Base-by-base conservation (phyloP, 768 basidiomycete species). In the Russula sp. region DNA sequence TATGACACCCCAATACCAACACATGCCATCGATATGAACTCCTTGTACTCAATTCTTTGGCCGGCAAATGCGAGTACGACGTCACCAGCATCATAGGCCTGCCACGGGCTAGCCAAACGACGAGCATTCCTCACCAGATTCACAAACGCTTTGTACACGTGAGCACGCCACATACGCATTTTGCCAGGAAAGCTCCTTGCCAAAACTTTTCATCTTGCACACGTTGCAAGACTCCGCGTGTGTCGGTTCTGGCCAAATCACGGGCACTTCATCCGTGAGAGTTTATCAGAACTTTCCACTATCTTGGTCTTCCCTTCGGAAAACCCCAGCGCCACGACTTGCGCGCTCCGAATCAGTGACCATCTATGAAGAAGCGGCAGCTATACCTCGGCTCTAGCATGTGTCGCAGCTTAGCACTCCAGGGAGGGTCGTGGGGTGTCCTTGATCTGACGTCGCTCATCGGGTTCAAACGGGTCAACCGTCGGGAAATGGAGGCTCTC, bases 101-200 rank as follows among this genome's bases (percentile, higher is more conserved):
- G 61, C 61, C 61, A 48, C 57, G 61, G 51, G 61, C 61, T 54
- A 35, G 62, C 62, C 62, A 63, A 58, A 63, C 62, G 62, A 63
- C 52, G 58, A 63, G 62, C 54, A 59, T 63, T 63, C 62, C 62
- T 63, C 62, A 39, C 62, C 62, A 59, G 62, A 63, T 63, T 63
- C 62, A 63, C 62, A 59, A 58, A 58, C 52, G 62, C 52, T 49
- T 59, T 63, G 46, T 25, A 63, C 62, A 63, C 62, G 62, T 63
- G 62, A 63, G 62, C 62, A 63, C 62, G 62, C 62, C 62, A 63
- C 62, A 63, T 59, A 57, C 62, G 62, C 62, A 55, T 63, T 63
- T 55, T 55, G 57, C 62, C 62, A 59, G 62, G 62, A 48, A 54
- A 63, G 46, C 39, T 49, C 56, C 61, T 45, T 63, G 51, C 61